Base-by-base conservation (phyloP, 176 grass and related monocot species). In the Oryza glumipatula region DNA sequence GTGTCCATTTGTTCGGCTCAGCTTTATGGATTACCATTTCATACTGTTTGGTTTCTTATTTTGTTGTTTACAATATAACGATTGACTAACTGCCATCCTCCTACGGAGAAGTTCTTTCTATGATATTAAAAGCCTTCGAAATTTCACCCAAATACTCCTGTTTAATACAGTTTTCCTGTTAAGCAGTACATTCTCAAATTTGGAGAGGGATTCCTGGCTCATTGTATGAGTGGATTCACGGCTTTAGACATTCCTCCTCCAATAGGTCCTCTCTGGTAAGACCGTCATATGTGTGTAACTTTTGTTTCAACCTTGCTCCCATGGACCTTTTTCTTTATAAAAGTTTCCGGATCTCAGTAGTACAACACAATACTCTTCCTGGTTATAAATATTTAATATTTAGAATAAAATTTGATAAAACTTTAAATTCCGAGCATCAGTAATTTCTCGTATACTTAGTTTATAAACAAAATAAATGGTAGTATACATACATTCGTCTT, bases 171-270 rank as follows among this genome's bases (percentile, higher is more conserved):
- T 19, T 19, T 72, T 80, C 43, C 4, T 66, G 26, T 23, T n/a
- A 81, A 78, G 80, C 77, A 91, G 89, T 94, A 94, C 64, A 85
- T 94, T 64, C 86, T 94, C 44, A 91, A 89, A 81, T 33, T 91
- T 79, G 84, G 92, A 9, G 77, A 91, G 14, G 92, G 92, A 7
- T 81, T 73, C 30, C 7, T 45, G 70, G 77, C 89, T 16, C 89
- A 87, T 4, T 94, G 92, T 85, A 87, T 94, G 2, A 94, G 92
- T 61, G 89, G 92, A 68, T 94, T 94, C 77, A 87, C 81, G 14
- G 84, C 84, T 19, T 78, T 94, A 73, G 92, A 91, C 68, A 32
- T 94, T 12, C 80, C 69, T 15, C 88, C 88, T 82, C 92, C 92
- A 23, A 7, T 83, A 44, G 92, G 92, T 36, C 92, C 92, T 61